Evolutionary conservation across 1,284 basidiomycete species (phyloP).

Genomic region (Pyrrhoderma lamaoense): DNA sequence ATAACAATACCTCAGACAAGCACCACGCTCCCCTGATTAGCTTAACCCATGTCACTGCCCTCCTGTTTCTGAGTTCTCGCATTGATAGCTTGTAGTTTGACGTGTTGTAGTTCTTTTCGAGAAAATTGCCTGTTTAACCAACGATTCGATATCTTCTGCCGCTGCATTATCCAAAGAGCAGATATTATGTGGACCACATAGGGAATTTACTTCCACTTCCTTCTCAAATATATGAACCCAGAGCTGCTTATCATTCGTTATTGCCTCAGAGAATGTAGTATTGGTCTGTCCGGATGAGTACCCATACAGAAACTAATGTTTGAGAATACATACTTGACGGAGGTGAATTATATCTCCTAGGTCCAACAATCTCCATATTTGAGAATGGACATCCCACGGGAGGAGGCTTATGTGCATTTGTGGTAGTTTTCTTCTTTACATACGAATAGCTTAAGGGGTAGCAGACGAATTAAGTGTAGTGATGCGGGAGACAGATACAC

Average conservation of each 20-base stretch:
- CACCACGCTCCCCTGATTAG: conserved; percentile 7
- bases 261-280: too few species aligned
- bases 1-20: too few species aligned
- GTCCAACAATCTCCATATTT: background rate
- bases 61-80: background rate
- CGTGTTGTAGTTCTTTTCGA: background rate
- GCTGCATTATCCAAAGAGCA: background rate
- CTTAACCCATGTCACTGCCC: conserved; percentile 3
- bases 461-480: too few species aligned
- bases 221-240: conserved; percentile 1
- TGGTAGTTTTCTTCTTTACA: background rate
- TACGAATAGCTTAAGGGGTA: too few species aligned
- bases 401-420: background rate
- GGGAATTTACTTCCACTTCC: background rate
- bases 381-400: background rate
- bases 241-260: conserved; percentile 7
- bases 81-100: background rate
- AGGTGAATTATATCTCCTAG: background rate
- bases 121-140: conserved; percentile 2
- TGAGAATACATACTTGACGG: conserved; percentile 5
- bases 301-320: background rate
- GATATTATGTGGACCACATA: background rate
- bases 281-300: too few species aligned
- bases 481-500: too few species aligned
- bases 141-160: conserved; percentile 1